Evolutionary conservation across 305 asterid genomes (phyloP).

Genomic region (Solanum hybrid): DNA sequence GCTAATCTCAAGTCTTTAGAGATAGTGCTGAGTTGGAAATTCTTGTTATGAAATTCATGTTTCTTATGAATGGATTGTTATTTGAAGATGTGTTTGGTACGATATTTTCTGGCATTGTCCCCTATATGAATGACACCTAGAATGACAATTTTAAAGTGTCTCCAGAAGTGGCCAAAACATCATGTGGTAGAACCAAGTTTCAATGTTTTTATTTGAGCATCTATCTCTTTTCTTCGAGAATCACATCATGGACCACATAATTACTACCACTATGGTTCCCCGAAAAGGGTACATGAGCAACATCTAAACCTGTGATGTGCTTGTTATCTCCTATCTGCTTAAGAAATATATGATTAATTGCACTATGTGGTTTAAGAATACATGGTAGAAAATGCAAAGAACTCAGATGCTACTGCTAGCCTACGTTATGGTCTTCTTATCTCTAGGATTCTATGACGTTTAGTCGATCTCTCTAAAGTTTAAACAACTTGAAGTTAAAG

Average conservation of each 20-base stretch:
- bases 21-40: not conserved
- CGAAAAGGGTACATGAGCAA: not conserved
- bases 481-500: not conserved
- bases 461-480: not conserved
- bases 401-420: not conserved
- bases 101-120: no score
- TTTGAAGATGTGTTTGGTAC: not conserved
- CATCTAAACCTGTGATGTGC: not conserved
- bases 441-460: not conserved
- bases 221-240: not conserved
- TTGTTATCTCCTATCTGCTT: not conserved
- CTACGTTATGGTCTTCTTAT: not conserved
- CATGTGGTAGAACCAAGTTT: not conserved
- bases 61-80: not conserved
- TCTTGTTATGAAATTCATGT: not conserved
- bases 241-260: not conserved
- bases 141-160: no score
- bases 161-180: no score
- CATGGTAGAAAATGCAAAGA: not conserved
- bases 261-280: not conserved
- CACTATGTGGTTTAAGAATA: not conserved
- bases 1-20: not conserved
- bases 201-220: not conserved
- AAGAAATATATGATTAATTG: no score
- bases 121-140: not conserved